Evolutionary conservation across 352 stramenopile genomes (phyloP).

Genomic region (Phytophthora sansomeana): DNA sequence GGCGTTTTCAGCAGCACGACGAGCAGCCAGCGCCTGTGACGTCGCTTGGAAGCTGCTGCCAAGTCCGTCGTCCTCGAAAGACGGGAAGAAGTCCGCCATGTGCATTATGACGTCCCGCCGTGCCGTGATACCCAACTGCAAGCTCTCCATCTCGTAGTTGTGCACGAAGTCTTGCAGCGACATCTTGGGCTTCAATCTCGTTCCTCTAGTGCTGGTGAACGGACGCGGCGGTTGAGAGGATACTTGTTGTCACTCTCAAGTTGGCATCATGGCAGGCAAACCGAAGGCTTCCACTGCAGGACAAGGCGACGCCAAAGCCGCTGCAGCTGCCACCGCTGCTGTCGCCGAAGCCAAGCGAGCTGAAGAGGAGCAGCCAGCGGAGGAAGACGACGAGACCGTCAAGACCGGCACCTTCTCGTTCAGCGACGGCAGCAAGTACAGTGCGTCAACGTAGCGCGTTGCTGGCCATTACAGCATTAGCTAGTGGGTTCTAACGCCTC

Average conservation of each 20-base stretch:
- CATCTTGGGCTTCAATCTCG: slow-evolving; percentile 33
- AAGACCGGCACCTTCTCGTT: slow-evolving; percentile 72
- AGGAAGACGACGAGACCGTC: slow-evolving; percentile 51
- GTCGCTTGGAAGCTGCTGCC: slow-evolving; percentile 52
- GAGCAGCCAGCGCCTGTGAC: slow-evolving; percentile 55
- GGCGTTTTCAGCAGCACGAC: slow-evolving; percentile 28
- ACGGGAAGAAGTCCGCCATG: slow-evolving; percentile 56
- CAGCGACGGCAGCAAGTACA: slow-evolving; percentile 69
- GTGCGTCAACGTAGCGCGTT: slow-evolving; percentile 30
- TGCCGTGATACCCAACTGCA: slow-evolving; percentile 70
- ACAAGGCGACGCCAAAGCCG: slow-evolving; percentile 33
- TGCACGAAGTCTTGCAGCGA: slow-evolving; percentile 75
- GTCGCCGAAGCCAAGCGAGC: slow-evolving; percentile 1
- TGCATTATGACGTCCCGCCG: slow-evolving; percentile 61
- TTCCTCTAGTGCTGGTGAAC: slow-evolving; percentile 14
- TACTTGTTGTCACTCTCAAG: slow-evolving; percentile 12
- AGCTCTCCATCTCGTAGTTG: slow-evolving; percentile 81
- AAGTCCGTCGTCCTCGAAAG: slow-evolving; percentile 35
- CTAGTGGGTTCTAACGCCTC: not conserved
- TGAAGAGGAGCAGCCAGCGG: slow-evolving; percentile 38
- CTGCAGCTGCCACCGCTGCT: slow-evolving; percentile 15
- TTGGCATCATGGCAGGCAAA: slow-evolving; percentile 23
- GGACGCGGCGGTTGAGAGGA: slow-evolving; percentile 33
- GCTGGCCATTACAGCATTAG: slow-evolving; percentile 3
- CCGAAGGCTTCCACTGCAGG: slow-evolving; percentile 35